Evolutionary conservation across 2,329 filamentous ascomycete species (phyloP).

Genomic region (Cryphonectria carpinicola): DNA sequence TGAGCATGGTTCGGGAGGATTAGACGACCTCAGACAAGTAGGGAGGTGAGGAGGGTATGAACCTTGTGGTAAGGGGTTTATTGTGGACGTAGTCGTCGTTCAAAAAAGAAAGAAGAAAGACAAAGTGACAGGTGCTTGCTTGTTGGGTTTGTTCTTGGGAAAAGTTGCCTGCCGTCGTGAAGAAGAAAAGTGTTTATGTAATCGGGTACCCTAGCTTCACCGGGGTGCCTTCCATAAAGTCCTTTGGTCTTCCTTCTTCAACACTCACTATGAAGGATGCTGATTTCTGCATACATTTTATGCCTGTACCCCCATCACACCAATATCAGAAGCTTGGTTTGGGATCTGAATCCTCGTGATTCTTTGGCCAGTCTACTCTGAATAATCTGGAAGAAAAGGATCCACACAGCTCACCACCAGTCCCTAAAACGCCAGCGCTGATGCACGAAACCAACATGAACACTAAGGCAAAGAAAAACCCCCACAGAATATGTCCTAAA

Average conservation of each 20-base stretch:
- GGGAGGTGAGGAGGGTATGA: neutral
- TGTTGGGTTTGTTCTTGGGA: neutral
- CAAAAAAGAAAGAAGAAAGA: neutral
- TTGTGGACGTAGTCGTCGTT: neutral
- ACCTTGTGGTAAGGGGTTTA: neutral
- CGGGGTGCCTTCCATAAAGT: neutral
- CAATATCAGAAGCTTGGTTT: neutral
- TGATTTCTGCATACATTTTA: neutral
- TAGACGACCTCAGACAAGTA: neutral
- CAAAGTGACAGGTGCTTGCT: neutral
- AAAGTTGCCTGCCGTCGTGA: neutral
- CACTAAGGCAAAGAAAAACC: neutral
- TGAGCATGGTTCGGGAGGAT: conserved; percentile 60
- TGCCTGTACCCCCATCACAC: neutral
- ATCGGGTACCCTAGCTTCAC: neutral
- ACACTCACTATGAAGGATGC: neutral
- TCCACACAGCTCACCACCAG: neutral
- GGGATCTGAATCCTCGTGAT: neutral
- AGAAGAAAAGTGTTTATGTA: conserved; percentile 2
- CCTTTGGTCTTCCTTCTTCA: neutral
- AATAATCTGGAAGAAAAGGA: neutral
- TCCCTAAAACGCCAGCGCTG: conserved; percentile 1
- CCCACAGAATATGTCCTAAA: neutral
- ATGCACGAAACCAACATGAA: neutral
- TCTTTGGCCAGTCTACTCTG: neutral